Evolutionary conservation across 257 asterid genomes (phyloP).

Genomic region (Prunella vulgaris): DNA sequence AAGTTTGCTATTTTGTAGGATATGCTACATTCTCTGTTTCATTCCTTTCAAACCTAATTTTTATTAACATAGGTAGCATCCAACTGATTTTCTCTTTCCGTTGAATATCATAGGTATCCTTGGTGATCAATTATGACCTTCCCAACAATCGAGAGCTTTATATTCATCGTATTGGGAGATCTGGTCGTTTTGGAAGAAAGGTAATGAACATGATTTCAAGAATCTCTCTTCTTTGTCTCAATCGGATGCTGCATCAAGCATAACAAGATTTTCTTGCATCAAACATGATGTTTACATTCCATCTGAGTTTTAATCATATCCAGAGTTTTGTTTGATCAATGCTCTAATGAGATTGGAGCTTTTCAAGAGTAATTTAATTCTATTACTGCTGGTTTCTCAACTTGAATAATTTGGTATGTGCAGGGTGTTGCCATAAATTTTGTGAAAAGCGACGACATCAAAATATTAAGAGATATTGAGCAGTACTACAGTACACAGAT

Average conservation of each 20-base stretch:
- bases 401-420: neutral
- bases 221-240: neutral
- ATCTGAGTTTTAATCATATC: neutral
- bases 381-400: neutral
- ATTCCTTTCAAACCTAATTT: neutral
- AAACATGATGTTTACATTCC: neutral
- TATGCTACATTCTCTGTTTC: neutral
- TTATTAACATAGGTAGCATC: neutral
- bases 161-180: slow-evolving; percentile 94
- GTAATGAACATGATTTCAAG: slow-evolving; percentile 27
- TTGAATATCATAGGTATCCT: slow-evolving; percentile 53
- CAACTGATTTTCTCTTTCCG: neutral
- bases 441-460: slow-evolving; percentile 89
- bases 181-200: slow-evolving; percentile 99
- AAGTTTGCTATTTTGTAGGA: neutral
- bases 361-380: neutral
- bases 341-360: neutral
- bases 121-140: slow-evolving; percentile 96
- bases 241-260: neutral
- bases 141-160: slow-evolving; percentile 95
- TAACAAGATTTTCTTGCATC: neutral
- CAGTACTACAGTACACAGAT: slow-evolving; percentile 95
- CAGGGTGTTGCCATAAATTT: slow-evolving; percentile 99
- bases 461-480: slow-evolving; percentile 87
- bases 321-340: neutral